Conservation (phyloP, 2,329 filamentous ascomycete species). For the Fusarium fujikuroi region DNA sequence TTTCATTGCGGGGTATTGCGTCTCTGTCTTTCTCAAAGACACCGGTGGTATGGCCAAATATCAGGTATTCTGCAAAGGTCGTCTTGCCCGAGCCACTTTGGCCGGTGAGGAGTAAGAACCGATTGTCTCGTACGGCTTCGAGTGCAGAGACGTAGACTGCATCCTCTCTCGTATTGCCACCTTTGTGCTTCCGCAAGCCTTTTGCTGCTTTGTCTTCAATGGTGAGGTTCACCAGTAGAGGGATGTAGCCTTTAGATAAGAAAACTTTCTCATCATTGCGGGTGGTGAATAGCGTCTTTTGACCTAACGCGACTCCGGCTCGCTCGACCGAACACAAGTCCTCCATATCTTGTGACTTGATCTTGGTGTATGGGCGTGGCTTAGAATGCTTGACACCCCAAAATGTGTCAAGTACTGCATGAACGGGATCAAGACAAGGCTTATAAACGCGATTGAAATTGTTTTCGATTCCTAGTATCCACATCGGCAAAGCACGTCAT, state of each 20-base stretch:
- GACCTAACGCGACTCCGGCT: not conserved
- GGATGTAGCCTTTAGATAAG: not conserved
- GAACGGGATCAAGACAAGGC: not conserved
- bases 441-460: not conserved
- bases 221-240: not conserved
- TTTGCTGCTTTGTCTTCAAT: not conserved
- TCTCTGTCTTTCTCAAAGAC: not conserved
- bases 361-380: accelerated
- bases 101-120: not conserved
- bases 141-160: not conserved
- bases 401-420: not conserved
- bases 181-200: not conserved
- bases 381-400: not conserved
- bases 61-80: not conserved
- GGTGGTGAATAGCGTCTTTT: not conserved
- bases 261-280: accelerated
- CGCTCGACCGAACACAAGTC: not conserved
- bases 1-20: not conserved
- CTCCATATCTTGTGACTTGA: not conserved
- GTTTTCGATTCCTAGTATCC: not conserved
- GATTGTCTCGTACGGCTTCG: not conserved
- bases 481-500: not conserved
- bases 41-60: accelerated
- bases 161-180: not conserved
- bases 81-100: not conserved